Percentiles rank a stretch among this genome's conserved stretches.
phyloP scores from a whole-genome alignment of 108 stramenopile genomes.

The Skeletonema costatum region DNA sequence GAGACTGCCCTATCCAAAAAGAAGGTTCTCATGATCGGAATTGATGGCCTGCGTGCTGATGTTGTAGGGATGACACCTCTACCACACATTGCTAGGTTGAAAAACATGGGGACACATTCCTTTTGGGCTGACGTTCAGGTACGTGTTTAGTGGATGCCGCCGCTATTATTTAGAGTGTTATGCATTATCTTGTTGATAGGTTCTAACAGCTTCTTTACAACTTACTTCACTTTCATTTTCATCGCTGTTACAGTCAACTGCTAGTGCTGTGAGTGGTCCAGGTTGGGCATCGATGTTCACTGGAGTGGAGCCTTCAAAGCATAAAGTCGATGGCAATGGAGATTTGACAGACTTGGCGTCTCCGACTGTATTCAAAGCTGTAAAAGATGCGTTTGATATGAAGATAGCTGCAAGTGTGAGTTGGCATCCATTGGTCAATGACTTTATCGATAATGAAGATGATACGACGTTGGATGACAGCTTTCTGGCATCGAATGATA shows the following conservation, averaged over 20 bases:
- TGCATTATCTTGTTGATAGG: no score
- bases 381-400: slow-evolving; percentile 1
- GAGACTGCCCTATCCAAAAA: not conserved
- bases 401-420: not conserved
- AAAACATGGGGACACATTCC: not conserved
- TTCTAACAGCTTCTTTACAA: no score
- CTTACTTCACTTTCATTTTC: no score
- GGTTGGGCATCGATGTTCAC: slow-evolving; percentile 12
- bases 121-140: slow-evolving; percentile 5
- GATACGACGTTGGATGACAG: not conserved
- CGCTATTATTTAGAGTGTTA: no score
- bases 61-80: slow-evolving; percentile 9
- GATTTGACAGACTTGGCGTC: not conserved
- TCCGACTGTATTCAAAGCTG: not conserved
- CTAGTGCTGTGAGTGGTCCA: slow-evolving; percentile 3
- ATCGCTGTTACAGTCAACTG: not conserved
- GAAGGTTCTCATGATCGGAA: slow-evolving; percentile 10
- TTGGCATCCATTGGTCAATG: slow-evolving; percentile 12
- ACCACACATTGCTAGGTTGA: not conserved
- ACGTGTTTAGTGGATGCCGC: no score
- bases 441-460: slow-evolving; percentile 8
- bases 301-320: slow-evolving; percentile 6
- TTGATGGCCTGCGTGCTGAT: slow-evolving; percentile 14
- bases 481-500: not conserved
- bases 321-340: slow-evolving; percentile 4